Evolutionary conservation across 1,284 basidiomycete species (phyloP).

Genomic region (Mycena sp.): DNA sequence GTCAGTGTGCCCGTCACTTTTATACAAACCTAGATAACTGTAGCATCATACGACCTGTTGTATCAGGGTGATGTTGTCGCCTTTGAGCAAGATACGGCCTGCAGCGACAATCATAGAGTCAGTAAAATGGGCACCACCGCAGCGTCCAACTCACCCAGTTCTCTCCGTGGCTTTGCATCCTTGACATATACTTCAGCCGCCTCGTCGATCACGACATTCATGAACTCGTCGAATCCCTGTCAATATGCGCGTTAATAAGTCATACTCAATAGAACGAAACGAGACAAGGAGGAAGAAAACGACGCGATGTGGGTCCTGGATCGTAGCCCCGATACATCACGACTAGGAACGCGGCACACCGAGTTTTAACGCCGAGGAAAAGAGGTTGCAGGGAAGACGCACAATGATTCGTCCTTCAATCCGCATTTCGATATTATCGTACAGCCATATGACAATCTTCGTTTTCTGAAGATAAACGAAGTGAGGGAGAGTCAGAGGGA

Average conservation of each 20-base stretch:
- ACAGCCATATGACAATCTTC: slow-evolving; percentile 95
- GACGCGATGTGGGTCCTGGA: slow-evolving; percentile 6
- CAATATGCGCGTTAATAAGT: slow-evolving; percentile 25
- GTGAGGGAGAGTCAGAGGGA: background rate
- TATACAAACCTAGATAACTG: slow-evolving; percentile 9
- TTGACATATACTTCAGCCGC: slow-evolving; percentile 94
- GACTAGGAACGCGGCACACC: slow-evolving; percentile 25
- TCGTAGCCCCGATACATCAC: slow-evolving; percentile 12
- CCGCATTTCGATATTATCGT: slow-evolving; percentile 97
- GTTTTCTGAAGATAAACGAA: slow-evolving; percentile 63
- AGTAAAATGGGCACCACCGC: slow-evolving; percentile 9
- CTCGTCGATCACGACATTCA: slow-evolving; percentile 98
- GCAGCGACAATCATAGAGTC: slow-evolving; percentile 20
- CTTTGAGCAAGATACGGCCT: slow-evolving; percentile 95
- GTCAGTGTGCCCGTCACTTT: slow-evolving; percentile 6
- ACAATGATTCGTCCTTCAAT: slow-evolving; percentile 98
- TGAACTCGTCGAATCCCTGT: slow-evolving; percentile 99
- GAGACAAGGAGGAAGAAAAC: slow-evolving; percentile 21
- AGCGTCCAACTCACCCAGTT: slow-evolving; percentile 66
- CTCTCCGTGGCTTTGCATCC: slow-evolving; percentile 83
- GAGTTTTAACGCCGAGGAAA: slow-evolving; percentile 36
- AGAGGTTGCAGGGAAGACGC: slow-evolving; percentile 50
- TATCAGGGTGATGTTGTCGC: slow-evolving; percentile 96
- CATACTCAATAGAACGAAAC: slow-evolving; percentile 14
- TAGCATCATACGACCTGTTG: slow-evolving; percentile 62